Conservation (phyloP, 257 asterid species). For the Haberlea rhodopensis region DNA sequence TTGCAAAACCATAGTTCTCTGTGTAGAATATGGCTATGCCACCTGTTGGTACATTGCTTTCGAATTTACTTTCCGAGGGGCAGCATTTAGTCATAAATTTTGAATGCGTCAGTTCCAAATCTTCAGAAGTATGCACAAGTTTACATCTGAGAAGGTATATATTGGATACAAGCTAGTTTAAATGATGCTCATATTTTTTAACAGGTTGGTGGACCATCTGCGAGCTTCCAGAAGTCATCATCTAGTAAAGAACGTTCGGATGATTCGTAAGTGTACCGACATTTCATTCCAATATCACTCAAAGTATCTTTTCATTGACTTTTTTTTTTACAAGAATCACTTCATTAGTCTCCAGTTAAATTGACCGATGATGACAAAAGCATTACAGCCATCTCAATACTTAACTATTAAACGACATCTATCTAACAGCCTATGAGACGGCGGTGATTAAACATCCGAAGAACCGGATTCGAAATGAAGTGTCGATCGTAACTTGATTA, state of each 20-base stretch:
- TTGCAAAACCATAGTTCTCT: not conserved
- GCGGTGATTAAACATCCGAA: too few relatives aligned
- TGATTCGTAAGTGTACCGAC: constrained; percentile 52
- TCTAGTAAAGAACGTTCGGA: constrained; percentile 61
- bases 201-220: constrained; percentile 55
- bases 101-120: not conserved
- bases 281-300: not conserved
- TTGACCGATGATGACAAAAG: not conserved
- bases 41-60: not conserved
- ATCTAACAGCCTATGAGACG: too few relatives aligned
- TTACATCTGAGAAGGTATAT: constrained; percentile 4
- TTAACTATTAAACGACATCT: not conserved
- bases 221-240: constrained; percentile 58
- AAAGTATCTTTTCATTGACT: not conserved
- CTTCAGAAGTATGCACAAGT: not conserved
- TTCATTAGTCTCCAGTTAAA: not conserved
- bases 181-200: constrained; percentile 27
- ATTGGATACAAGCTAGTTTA: constrained; percentile 20
- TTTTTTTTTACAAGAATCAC: not conserved
- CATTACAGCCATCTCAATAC: not conserved
- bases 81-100: not conserved
- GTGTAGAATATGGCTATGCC: not conserved
- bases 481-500: constrained; percentile 13
- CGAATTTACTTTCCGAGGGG: not conserved
- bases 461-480: not conserved